These are phyloP conservation scores for Aspergillus quadrilineatus DNA, from an alignment of 2,329 filamentous ascomycete genomes.

Conservation along the genomic window DNA sequence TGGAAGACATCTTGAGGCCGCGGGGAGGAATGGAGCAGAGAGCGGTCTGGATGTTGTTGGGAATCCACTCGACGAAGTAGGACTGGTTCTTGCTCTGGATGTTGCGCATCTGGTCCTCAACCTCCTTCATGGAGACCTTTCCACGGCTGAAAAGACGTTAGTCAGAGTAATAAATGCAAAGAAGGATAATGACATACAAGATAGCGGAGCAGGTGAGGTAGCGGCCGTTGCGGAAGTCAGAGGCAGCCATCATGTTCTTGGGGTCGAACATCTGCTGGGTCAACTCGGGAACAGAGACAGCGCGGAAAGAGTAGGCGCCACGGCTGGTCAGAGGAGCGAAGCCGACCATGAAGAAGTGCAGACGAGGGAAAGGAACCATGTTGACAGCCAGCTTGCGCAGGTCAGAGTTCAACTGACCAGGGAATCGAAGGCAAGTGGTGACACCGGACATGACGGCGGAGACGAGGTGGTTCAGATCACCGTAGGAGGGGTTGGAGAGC, in stretches of 20 bases:
- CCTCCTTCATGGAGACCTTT: conserved; percentile 99
- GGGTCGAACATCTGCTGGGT: conserved; percentile 99
- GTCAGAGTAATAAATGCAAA: too few species aligned
- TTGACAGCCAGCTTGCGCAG: conserved; percentile 99
- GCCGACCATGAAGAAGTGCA: conserved; percentile 99
- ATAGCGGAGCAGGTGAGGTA: conserved; percentile 99
- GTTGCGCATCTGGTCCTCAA: conserved; percentile 99
- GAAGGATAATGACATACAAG: conserved; percentile 51
- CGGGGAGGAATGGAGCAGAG: conserved; percentile 98
- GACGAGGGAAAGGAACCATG: conserved; percentile 99
- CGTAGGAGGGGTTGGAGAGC: conserved; percentile 97
- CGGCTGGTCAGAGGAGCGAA: conserved; percentile 97
- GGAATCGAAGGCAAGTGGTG: conserved; percentile 98
- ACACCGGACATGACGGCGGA: conserved; percentile 99
- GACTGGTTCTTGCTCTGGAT: conserved; percentile 99
- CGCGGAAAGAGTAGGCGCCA: conserved; percentile 91
- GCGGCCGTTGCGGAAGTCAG: conserved; percentile 99
- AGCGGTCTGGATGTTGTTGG: conserved; percentile 99
- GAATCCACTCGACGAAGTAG: conserved; percentile 99
- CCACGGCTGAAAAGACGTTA: conserved; percentile 60
- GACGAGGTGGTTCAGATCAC: conserved; percentile 98
- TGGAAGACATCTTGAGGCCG: conserved; percentile 98
- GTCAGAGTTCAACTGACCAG: conserved; percentile 99
- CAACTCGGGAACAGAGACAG: conserved; percentile 94
- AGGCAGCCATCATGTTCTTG: conserved; percentile 99